A percentile compares a stretch with the other conserved stretches of the same genome.
Conservation (phyloP, 2,329 filamentous ascomycete genomes). For the Herpotrichia juniperi region DNA sequence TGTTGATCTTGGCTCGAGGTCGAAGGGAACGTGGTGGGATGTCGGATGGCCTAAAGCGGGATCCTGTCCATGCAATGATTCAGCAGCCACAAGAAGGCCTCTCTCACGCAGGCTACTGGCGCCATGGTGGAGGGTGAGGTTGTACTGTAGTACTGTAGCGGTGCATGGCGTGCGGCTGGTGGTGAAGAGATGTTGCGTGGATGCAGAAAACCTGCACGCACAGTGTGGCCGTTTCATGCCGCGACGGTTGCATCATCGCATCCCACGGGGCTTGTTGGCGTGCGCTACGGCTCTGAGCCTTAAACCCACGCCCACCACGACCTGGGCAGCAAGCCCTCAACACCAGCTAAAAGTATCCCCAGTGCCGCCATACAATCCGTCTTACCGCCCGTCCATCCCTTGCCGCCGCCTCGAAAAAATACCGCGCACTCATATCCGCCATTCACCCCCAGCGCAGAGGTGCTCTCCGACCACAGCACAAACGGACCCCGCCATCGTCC, state of each 20-base stretch:
- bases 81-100: slow-evolving; percentile 1
- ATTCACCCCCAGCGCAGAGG: slow-evolving; percentile 13
- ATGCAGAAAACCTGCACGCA: slow-evolving; percentile 1
- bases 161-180: not conserved
- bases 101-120: too few relatives aligned
- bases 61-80: slow-evolving; percentile 4
- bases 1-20: not conserved
- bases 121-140: too few relatives aligned
- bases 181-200: not conserved
- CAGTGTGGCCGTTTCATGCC: not conserved
- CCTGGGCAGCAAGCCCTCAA: not conserved
- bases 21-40: not conserved
- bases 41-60: slow-evolving; percentile 1
- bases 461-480: slow-evolving; percentile 16
- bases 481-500: slow-evolving; percentile 24
- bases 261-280: slow-evolving; percentile 1
- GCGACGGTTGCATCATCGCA: slow-evolving; percentile 8
- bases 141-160: too few relatives aligned
- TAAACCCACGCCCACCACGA: slow-evolving; percentile 1
- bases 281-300: slow-evolving; percentile 1
- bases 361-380: too few relatives aligned
- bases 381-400: not conserved
- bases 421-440: not conserved
- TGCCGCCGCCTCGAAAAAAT: not conserved
- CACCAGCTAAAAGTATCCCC: not conserved